Percentiles rank a stretch among this genome's conserved stretches.
Evolutionary conservation across 2,329 filamentous ascomycete species (phyloP).

Genomic region (Talaromyces rugulosus): DNA sequence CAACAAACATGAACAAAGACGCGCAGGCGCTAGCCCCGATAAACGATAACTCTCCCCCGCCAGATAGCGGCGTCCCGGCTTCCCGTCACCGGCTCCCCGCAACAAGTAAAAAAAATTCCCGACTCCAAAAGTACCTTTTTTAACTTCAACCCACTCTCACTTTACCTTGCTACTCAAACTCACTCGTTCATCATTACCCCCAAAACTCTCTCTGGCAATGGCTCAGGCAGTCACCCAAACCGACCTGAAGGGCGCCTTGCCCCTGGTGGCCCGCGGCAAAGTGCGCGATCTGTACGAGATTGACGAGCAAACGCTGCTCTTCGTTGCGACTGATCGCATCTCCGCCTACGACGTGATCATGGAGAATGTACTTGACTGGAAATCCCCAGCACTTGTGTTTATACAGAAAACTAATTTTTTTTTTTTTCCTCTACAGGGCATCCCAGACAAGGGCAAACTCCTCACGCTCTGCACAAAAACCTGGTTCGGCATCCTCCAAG

Average conservation of each 20-base stretch:
- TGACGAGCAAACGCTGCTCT: constrained; percentile 67
- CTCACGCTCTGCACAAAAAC: constrained; percentile 63
- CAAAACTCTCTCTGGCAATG: constrained; percentile 22
- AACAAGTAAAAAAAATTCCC: neutral
- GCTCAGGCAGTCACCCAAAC: constrained; percentile 31
- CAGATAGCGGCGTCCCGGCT: too few relatives aligned
- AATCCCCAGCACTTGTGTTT: too few relatives aligned
- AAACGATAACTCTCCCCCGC: neutral
- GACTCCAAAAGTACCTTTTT: neutral
- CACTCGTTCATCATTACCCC: neutral
- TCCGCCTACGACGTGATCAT: constrained; percentile 94
- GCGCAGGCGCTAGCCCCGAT: neutral
- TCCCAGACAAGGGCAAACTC: constrained; percentile 64
- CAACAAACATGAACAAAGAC: neutral
- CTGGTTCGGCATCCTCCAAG: constrained; percentile 63
- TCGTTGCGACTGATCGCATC: constrained; percentile 84
- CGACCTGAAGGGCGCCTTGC: constrained; percentile 42
- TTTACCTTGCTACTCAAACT: neutral
- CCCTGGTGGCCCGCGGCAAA: constrained; percentile 61
- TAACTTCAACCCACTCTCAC: neutral
- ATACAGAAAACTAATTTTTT: too few relatives aligned
- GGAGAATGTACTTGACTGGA: constrained; percentile 61
- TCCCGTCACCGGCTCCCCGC: neutral
- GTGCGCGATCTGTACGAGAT: constrained; percentile 78
- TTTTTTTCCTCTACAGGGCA: constrained; percentile 47